Percentiles rank a stretch among this genome's conserved stretches.
Conservation (phyloP, 2,329 filamentous ascomycete genomes). For the Epichloe bromicola region DNA sequence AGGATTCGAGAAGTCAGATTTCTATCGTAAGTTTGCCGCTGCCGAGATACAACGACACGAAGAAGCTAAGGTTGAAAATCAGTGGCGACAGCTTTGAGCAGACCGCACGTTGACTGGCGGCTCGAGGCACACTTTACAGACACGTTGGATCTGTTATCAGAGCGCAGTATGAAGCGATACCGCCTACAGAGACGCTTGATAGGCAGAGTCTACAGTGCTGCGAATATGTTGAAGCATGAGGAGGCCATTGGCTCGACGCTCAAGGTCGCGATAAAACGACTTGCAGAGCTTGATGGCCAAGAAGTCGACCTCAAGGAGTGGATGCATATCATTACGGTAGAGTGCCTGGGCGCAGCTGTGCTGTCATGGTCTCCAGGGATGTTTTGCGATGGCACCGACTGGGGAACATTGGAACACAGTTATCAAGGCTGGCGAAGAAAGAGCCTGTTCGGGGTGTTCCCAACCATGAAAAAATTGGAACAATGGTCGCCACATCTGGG, state of each 20-base stretch:
- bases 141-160: constrained; percentile 37
- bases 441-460: constrained; percentile 39
- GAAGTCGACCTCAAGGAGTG: constrained; percentile 37
- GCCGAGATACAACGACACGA: too few relatives aligned
- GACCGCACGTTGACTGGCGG: constrained; percentile 22
- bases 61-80: background rate
- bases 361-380: constrained; percentile 40
- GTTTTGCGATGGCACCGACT: constrained; percentile 29
- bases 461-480: constrained; percentile 25
- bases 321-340: constrained; percentile 43
- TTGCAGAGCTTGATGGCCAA: constrained; percentile 23
- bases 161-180: constrained; percentile 33
- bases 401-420: constrained; percentile 32
- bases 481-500: constrained; percentile 23
- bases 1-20: constrained; percentile 38
- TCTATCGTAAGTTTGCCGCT: constrained; percentile 30
- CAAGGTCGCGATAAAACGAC: constrained; percentile 18
- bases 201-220: constrained; percentile 32
- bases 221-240: constrained; percentile 30
- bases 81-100: constrained; percentile 26
- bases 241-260: constrained; percentile 28
- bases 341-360: constrained; percentile 36
- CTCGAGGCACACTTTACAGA: constrained; percentile 25
- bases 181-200: constrained; percentile 35
- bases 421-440: constrained; percentile 39